Evolutionary conservation across 1,284 basidiomycete species (phyloP), one percentile per base, ranked within the genome.

Genomic region (Stereum hirsutum): DNA sequence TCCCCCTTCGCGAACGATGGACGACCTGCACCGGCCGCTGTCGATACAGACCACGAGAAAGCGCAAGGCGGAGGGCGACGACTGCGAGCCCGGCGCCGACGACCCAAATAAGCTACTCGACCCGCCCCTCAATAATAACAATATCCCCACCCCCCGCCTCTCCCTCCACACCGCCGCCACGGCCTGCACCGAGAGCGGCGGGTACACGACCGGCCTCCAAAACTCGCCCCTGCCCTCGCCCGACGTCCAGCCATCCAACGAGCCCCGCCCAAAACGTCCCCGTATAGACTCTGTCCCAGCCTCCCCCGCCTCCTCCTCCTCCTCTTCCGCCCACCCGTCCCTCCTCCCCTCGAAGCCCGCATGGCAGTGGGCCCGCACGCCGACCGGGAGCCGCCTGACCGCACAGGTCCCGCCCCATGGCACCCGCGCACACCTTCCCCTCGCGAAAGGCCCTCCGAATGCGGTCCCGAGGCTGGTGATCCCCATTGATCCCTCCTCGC

Each of bases 61-160:
- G 57, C 72, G 76, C 56, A 78, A 80, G 59, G 68, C 74, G 11
- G 68, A 68, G 54, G 46, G 56, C 44, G 72, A 74, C 52, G 71
- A 75, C 56, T 55, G 57, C 31, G 43, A 45, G 41, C 41, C 40
- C 57, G 24, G 51, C 59, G 35, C 48, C 57, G 41, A 58, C 47
- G 51, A 68, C 40, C 58, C 64, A 27, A 49, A 66, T 42, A 68
- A 66, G 51, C 62, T 63, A 25, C 52, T 55, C 39, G 61, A 60
- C 39, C 17, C 56, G 25, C 42, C 55, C 38, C n/a, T n/a, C n/a
- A n/a, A n/a, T n/a, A n/a, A n/a, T n/a, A n/a, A n/a, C n/a, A n/a
- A n/a, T n/a, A 47, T 55, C 40, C 49, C 41, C 47, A 52, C 57
- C 46, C 56, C 15, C 24, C 49, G 57, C 41, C 49, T 51, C 28